A percentile compares a stretch with the other conserved stretches of the same genome.
Conservation (phyloP, 208 protist genomes). For the Trypanosoma lewisi region DNA sequence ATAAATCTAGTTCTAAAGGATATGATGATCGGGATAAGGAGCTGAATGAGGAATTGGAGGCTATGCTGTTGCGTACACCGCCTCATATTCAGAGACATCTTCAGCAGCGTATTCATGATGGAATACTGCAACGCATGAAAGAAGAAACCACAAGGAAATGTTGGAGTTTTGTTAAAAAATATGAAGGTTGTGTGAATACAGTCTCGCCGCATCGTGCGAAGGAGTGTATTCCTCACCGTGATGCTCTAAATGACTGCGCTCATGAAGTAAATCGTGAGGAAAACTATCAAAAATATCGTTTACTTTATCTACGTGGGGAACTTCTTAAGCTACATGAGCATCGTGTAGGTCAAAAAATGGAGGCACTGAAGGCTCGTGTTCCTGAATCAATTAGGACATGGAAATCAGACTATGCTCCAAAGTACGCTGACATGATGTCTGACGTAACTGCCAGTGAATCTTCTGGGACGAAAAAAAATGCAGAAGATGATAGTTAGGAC, state of each 20-base stretch:
- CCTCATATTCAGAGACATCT: conserved; percentile 61
- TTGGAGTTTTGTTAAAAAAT: conserved; percentile 73
- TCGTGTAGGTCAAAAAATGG: conserved; percentile 67
- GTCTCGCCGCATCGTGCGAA: conserved; percentile 60
- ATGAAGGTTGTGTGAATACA: conserved; percentile 71
- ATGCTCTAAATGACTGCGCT: conserved; percentile 84
- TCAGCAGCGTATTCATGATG: conserved; percentile 85
- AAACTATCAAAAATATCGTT: conserved; percentile 79
- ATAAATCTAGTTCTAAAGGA: conserved; percentile 81
- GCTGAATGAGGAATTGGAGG: conserved; percentile 75
- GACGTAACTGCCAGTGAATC: conserved; percentile 47
- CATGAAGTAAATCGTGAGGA: conserved; percentile 82
- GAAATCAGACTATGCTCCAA: conserved; percentile 83
- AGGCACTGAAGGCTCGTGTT: conserved; percentile 65
- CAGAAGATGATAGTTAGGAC: background rate
- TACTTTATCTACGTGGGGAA: conserved; percentile 84
- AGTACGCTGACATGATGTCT: conserved; percentile 84
- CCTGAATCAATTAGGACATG: conserved; percentile 71
- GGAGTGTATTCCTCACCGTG: conserved; percentile 71
- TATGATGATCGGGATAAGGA: conserved; percentile 76
- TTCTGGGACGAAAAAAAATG: background rate
- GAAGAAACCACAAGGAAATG: conserved; percentile 82
- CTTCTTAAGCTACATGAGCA: conserved; percentile 76
- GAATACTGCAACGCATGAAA: conserved; percentile 84
- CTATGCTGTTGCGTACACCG: conserved; percentile 66